Base-by-base conservation (phyloP, 2,329 filamentous ascomycete genomes). In the Curvularia lunata region DNA sequence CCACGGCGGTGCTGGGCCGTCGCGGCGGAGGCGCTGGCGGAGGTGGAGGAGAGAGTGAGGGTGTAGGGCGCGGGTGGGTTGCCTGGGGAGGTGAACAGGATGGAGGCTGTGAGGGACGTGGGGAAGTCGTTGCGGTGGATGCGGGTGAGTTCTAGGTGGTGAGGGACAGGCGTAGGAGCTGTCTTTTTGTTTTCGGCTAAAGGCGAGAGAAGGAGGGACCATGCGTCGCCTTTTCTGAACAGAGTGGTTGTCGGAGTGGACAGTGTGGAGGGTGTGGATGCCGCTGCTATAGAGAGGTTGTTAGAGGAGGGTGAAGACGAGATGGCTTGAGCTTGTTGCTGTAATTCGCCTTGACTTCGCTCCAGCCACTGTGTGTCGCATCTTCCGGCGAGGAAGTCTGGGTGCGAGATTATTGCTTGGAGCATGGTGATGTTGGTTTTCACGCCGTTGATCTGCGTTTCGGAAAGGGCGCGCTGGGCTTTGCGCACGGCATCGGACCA, bases 91-190 rank as follows among this genome's bases (percentile, higher is more conserved):
- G 82, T 83, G 67, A 84, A 82, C 34, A 82, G 69, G 2, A 87
- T 77, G 7, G 86, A 83, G 1, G 85, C 85, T 1, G 80, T 71
- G 0, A 88, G 76, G 0, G 81, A 81, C 2, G 79, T 61, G 0
- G 86, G 86, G 60, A 88, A 88, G 52, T 87, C 84, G 68, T 88
- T 88, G 25, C 81, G 81, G 0, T 85, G 76, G 12, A 89, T 74
- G 8, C 81, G 81, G 0, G 80, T 80, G 10, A 88, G 72, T 54
- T 81, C 78, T 5, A 88, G 71, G 62, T 88, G 85, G 54, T 85
- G 82, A 2, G 70, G 75, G 56, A 54, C 37, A 52, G 28, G n/a
- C 9, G 5, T 4, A 12, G 28, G 5, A 12, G 5, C 6, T 27
- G 38, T 40, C 32, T n/a, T n/a, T n/a, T n/a, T n/a, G n/a, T n/a